These are phyloP conservation scores for Cercospora brassicicola DNA, from an alignment of 2,329 filamentous ascomycete genomes.

Conservation along the genomic window DNA sequence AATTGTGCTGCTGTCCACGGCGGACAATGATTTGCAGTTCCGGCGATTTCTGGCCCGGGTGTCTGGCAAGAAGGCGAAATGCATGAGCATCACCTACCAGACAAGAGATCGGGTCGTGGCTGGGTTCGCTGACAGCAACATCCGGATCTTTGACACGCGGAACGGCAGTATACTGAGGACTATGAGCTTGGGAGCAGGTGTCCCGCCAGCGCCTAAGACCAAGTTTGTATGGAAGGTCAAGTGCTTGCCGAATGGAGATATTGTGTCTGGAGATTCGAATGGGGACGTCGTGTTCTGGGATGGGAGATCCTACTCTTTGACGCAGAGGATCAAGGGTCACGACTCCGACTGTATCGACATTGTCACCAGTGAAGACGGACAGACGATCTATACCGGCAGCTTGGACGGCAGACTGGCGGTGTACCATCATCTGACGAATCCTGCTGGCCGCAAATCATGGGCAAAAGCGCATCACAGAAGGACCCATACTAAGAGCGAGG, in stretches of 20 bases:
- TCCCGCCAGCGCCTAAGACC: conserved; percentile 74
- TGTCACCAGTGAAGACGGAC: conserved; percentile 76
- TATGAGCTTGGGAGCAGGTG: conserved; percentile 81
- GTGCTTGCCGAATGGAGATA: conserved; percentile 80
- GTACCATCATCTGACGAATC: conserved; percentile 65
- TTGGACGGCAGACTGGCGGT: conserved; percentile 86
- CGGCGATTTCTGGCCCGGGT: conserved; percentile 73
- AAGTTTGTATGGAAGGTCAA: conserved; percentile 93
- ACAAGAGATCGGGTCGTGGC: conserved; percentile 78
- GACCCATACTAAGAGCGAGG: conserved; percentile 82
- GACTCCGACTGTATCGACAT: conserved; percentile 87
- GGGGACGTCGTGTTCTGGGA: conserved; percentile 94
- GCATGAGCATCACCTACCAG: conserved; percentile 89
- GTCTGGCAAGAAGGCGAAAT: conserved; percentile 79
- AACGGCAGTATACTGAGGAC: conserved; percentile 73
- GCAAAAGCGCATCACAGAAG: conserved; percentile 79
- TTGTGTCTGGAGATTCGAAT: conserved; percentile 91
- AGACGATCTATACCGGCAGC: conserved; percentile 81
- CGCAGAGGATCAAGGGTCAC: conserved; percentile 82
- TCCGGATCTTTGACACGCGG: conserved; percentile 83
- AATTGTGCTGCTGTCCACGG: conserved; percentile 81
- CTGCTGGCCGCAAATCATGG: conserved; percentile 63
- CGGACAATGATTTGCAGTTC: conserved; percentile 79
- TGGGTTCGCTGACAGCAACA: conserved; percentile 94
- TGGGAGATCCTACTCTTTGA: conserved; percentile 83